These are phyloP conservation scores for Dalbergia cochinchinensis DNA, from an alignment of 306 rosid species.

Conservation along the genomic window DNA sequence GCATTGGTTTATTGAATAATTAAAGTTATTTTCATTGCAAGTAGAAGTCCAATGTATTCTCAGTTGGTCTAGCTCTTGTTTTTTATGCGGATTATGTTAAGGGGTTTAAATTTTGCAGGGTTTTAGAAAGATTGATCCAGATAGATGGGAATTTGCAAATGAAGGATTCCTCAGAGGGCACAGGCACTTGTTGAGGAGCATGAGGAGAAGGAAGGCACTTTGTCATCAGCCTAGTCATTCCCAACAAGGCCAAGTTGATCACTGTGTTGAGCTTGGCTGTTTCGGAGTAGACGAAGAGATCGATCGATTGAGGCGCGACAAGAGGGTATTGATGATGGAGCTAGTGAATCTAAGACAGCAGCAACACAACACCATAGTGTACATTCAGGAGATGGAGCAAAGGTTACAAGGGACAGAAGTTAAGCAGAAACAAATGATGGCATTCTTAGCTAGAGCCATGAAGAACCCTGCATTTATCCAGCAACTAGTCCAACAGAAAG, in stretches of 20 bases:
- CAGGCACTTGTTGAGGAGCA: conserved; percentile 68
- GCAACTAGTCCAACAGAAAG: conserved; percentile 69
- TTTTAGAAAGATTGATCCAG: conserved; percentile 82
- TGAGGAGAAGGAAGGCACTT: conserved; percentile 69
- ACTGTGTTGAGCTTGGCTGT: conserved; percentile 58
- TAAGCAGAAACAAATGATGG: conserved; percentile 87
- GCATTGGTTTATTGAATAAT: background rate
- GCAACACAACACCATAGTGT: conserved; percentile 67
- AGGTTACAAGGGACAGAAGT: conserved; percentile 71
- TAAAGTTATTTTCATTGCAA: background rate
- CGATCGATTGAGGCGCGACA: conserved; percentile 67
- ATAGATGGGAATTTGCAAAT: conserved; percentile 88
- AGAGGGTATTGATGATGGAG: conserved; percentile 70
- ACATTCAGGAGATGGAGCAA: conserved; percentile 73
- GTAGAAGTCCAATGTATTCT: conserved; percentile 11
- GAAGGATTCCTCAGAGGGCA: conserved; percentile 80
- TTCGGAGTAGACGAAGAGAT: conserved; percentile 67
- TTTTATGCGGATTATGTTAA: conserved; percentile 4
- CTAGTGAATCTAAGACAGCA: conserved; percentile 78
- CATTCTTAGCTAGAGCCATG: conserved; percentile 84
- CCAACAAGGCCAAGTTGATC: conserved; percentile 54
- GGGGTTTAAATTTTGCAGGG: conserved; percentile 65
- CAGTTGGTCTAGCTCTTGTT: background rate
- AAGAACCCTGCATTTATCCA: conserved; percentile 72
- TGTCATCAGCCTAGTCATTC: conserved; percentile 49